Percentiles rank a stretch among this genome's conserved stretches.
phyloP scores from a whole-genome alignment of 2,329 filamentous ascomycete genomes.

The Venturia oleaginea region DNA sequence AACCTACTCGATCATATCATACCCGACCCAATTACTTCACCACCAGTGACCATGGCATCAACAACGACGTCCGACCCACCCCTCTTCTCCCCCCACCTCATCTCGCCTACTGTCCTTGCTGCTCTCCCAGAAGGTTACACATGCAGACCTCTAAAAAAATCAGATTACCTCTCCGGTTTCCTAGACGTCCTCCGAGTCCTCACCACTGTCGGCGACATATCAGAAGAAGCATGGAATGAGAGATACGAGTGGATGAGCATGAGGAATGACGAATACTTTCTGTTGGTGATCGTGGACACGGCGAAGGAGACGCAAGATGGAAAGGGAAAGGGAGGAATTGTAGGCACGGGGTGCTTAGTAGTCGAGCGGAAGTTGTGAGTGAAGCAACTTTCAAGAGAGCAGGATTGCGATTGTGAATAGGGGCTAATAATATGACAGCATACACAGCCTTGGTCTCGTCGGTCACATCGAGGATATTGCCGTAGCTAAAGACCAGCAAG shows the following conservation, averaged over 20 bases:
- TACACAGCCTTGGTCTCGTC: constrained; percentile 71
- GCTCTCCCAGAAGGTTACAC: constrained; percentile 72
- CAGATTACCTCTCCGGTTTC: constrained; percentile 74
- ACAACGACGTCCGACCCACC: constrained; percentile 27
- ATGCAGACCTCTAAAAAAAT: constrained; percentile 67
- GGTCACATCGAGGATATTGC: constrained; percentile 98
- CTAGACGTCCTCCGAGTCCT: constrained; percentile 85
- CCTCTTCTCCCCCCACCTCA: constrained; percentile 69
- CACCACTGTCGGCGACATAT: constrained; percentile 85
- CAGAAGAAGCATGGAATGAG: constrained; percentile 62
- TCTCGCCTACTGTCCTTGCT: constrained; percentile 64
- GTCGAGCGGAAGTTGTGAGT: constrained; percentile 89
- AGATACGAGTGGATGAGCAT: constrained; percentile 74
- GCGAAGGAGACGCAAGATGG: constrained; percentile 26
- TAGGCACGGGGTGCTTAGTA: constrained; percentile 84
- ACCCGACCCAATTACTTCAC: not conserved
- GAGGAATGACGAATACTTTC: constrained; percentile 71
- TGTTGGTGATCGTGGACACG: constrained; percentile 75
- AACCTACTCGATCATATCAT: not conserved
- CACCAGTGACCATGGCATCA: not conserved
- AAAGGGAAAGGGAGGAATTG: constrained; percentile 40
- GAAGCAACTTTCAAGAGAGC: not conserved
- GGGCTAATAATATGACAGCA: constrained; percentile 30
- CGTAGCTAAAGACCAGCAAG: constrained; percentile 88
- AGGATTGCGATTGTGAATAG: not conserved